Conservation (phyloP, 1,284 basidiomycete species). For the Ceratobasidium sp. region DNA sequence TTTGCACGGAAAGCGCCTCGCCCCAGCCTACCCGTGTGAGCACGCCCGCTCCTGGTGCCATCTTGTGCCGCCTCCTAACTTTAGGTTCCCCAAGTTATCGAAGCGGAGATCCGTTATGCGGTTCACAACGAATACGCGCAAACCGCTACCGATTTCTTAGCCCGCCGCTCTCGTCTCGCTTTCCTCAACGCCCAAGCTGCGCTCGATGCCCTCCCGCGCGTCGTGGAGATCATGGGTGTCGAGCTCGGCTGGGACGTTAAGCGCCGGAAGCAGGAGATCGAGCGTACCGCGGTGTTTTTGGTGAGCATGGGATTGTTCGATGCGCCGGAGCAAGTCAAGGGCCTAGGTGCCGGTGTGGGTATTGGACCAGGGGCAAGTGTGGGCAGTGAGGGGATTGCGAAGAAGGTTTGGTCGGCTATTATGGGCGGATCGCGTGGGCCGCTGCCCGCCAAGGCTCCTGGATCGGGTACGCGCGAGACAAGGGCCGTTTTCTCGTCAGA, state of each 20-base stretch:
- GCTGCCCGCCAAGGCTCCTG: conserved; percentile 51
- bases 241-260: conserved; percentile 82
- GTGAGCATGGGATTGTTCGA: conserved; percentile 79
- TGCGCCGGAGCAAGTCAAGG: conserved; percentile 37
- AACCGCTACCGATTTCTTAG: conserved; percentile 91
- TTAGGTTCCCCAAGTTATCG: conserved; percentile 68
- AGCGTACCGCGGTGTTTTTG: conserved; percentile 71
- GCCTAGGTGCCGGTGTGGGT: conserved; percentile 51
- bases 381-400: conserved; percentile 49
- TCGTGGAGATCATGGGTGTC: conserved; percentile 91
- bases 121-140: conserved; percentile 91
- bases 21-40: conserved; percentile 81
- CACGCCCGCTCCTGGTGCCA: conserved; percentile 23
- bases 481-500: conserved; percentile 53
- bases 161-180: conserved; percentile 88
- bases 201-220: conserved; percentile 82
- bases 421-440: conserved; percentile 40
- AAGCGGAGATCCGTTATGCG: conserved; percentile 94
- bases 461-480: conserved; percentile 18
- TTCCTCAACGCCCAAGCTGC: conserved; percentile 94
- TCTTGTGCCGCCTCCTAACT: conserved; percentile 18
- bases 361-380: conserved; percentile 57
- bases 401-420: conserved; percentile 19
- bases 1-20: conserved; percentile 83
- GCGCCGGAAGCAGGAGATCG: conserved; percentile 70